phyloP scores from a whole-genome alignment of 164 flowering plant species.

The Sextonia rubra region DNA sequence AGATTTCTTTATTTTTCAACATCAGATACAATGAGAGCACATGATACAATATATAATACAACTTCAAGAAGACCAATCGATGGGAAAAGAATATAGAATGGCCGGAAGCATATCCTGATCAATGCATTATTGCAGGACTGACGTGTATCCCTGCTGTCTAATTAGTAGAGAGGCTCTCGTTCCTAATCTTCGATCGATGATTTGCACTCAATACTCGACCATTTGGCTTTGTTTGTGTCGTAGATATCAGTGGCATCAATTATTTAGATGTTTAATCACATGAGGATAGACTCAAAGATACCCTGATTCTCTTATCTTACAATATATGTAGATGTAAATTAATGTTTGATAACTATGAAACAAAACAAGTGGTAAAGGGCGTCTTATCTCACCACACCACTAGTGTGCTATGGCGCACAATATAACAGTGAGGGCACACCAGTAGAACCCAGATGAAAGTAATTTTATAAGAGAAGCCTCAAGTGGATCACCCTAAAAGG shows the following conservation, averaged over 20 bases:
- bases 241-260: background rate
- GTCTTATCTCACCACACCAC: too few relatives aligned
- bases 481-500: too few relatives aligned
- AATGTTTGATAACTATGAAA: too few relatives aligned
- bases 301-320: too few relatives aligned
- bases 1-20: background rate
- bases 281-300: too few relatives aligned
- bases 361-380: too few relatives aligned
- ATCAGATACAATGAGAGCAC: background rate
- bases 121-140: conserved; percentile 21
- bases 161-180: background rate
- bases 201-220: background rate
- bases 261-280: too few relatives aligned
- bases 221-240: background rate
- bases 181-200: background rate
- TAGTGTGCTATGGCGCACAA: too few relatives aligned
- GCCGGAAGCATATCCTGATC: background rate
- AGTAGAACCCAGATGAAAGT: too few relatives aligned
- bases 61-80: background rate
- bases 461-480: too few relatives aligned
- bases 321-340: too few relatives aligned
- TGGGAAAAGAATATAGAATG: background rate
- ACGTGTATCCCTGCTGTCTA: conserved; percentile 68
- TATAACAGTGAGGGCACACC: too few relatives aligned
- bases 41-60: background rate